Evolutionary conservation across 805 yeast species (phyloP), one percentile per base, ranked within the genome.

Genomic region (Metschnikowia henanensis): DNA sequence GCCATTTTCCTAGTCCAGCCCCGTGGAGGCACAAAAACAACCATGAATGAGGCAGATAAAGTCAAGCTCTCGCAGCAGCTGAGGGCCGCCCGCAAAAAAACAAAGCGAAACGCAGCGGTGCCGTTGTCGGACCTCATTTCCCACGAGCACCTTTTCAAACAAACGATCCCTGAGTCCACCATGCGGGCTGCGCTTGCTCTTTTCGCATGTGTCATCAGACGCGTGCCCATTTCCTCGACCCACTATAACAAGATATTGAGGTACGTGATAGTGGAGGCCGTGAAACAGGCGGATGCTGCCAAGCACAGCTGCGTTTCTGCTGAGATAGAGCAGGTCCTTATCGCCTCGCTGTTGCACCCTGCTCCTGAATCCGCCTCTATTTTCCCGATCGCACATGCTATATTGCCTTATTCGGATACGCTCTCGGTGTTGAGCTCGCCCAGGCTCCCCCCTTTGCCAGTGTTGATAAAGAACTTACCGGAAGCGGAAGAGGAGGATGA

Each of bases 361-460:
- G 87, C 85, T 4, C 68, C 70, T 30, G 83, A 81, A 39, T 73
- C 76, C 31, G 75, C 77, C 32, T 82, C 89, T 12, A 71, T 87
- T 23, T 68, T 87, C 47, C 96, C 97, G 7, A 79, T 91, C 45
- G 83, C 85, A 1, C 62, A 79, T 10, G 65, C 70, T 2, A 56
- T 85, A 5, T 59, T 84, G 46, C 72, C 71, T 3, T 62, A 73
- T 32, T 79, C 80, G 55, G 75, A 71, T 7, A 58, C 77, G 17
- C 59, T 83, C 32, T 79, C 87, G 56, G 70, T 84, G 1, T 70
- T 87, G 53, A 75, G 79, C 41, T 84, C 85, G 55, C 95, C 96
- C 32, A 72, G 94, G 55, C 77, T 88, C 53, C 96, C 96, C 3
- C 72, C 70, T 6, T 55, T 66, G 37, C 54, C 54, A 2, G 30